Evolutionary conservation across 768 basidiomycete genomes (phyloP).

Genomic region (Xerocomus brunneocitrinus): DNA sequence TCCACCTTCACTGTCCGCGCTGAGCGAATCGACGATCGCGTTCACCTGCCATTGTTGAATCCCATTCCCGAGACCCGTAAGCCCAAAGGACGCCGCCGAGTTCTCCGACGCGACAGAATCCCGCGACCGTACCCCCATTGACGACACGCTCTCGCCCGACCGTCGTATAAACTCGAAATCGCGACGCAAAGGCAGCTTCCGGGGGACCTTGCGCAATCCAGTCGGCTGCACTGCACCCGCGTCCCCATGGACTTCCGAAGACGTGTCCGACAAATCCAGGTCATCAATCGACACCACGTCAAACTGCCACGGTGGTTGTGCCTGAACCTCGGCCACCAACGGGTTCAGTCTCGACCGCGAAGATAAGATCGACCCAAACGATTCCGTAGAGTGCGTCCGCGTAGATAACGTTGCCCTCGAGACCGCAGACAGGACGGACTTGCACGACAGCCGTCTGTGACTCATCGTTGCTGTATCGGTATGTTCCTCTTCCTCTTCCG

Average conservation of each 20-base stretch:
- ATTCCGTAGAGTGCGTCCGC: slow-evolving; percentile 33
- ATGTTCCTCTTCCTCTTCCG: slow-evolving; percentile 27
- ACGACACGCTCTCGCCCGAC: slow-evolving; percentile 69
- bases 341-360: slow-evolving; percentile 29
- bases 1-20: slow-evolving; percentile 69
- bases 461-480: slow-evolving; percentile 16
- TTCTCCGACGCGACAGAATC: slow-evolving; percentile 53
- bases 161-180: slow-evolving; percentile 78
- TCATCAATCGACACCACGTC: slow-evolving; percentile 79
- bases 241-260: slow-evolving; percentile 47
- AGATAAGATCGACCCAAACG: slow-evolving; percentile 31
- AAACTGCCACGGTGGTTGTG: slow-evolving; percentile 51
- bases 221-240: slow-evolving; percentile 39
- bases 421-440: slow-evolving; percentile 18
- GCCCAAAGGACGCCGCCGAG: slow-evolving; percentile 34
- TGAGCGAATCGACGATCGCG: slow-evolving; percentile 67
- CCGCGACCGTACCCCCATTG: slow-evolving; percentile 67
- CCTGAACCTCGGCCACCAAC: slow-evolving; percentile 32
- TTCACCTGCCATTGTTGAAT: slow-evolving; percentile 85
- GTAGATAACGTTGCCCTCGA: slow-evolving; percentile 19
- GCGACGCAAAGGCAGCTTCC: slow-evolving; percentile 66
- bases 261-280: slow-evolving; percentile 73
- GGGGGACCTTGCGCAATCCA: slow-evolving; percentile 50
- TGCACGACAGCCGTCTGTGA: slow-evolving; percentile 13
- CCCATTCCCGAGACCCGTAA: slow-evolving; percentile 32